A percentile compares a stretch with the other conserved stretches of the same genome.
Conservation (phyloP, 768 basidiomycete species). For the Termitomyces sp. region DNA sequence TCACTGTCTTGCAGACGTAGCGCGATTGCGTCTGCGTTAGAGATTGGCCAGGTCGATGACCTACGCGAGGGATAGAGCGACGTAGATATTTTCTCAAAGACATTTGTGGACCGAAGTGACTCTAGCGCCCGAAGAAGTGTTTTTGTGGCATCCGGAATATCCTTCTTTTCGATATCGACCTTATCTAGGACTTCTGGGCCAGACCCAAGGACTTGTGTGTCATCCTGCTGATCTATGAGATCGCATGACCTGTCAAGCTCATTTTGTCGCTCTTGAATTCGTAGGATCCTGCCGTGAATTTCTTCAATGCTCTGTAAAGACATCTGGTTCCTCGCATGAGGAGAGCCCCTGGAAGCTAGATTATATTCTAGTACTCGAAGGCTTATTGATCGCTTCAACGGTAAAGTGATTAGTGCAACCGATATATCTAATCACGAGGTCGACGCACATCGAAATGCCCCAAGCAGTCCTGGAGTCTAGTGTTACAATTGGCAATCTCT, state of each 20-base stretch:
- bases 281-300: conserved; percentile 10
- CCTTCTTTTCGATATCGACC: conserved; percentile 35
- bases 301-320: conserved; percentile 4
- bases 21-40: background rate
- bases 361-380: conserved; percentile 3
- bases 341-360: background rate
- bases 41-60: conserved; percentile 12
- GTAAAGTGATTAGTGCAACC: background rate
- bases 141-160: conserved; percentile 53
- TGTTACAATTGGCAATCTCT: conserved; percentile 48
- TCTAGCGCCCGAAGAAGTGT: conserved; percentile 47
- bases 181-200: conserved; percentile 39
- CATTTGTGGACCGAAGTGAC: conserved; percentile 9
- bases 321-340: background rate
- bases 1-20: conserved; percentile 2
- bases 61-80: background rate
- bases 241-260: conserved; percentile 35
- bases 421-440: background rate
- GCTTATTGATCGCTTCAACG: background rate
- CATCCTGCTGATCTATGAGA: conserved; percentile 30
- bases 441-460: conserved; percentile 44
- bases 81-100: conserved; percentile 4
- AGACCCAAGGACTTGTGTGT: conserved; percentile 29
- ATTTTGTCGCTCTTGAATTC: conserved; percentile 27
- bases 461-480: conserved; percentile 51